Percentiles rank a stretch among this genome's conserved stretches.
phyloP scores from a whole-genome alignment of 495 filamentous ascomycete species.

The Cladorrhinum samala region DNA sequence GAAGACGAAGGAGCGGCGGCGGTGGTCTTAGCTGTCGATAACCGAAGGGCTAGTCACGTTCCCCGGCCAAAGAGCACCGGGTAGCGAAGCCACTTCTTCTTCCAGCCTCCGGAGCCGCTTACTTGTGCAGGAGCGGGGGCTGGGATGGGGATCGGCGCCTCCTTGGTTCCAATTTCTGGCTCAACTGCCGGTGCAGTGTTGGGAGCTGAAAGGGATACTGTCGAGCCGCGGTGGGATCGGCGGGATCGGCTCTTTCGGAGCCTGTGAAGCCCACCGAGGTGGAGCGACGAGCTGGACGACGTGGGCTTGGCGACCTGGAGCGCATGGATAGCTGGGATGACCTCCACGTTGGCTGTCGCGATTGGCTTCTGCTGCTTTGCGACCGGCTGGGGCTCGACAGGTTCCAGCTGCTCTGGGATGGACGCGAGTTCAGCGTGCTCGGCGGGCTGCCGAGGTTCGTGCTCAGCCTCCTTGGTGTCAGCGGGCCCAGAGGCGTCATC shows the following conservation, averaged over 20 bases:
- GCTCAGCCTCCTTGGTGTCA: constrained; percentile 21
- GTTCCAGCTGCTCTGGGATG: constrained; percentile 7
- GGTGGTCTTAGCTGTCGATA: background rate
- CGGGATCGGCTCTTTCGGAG: background rate
- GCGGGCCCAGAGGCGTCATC: constrained; percentile 24
- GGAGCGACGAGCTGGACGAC: background rate
- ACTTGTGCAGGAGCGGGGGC: constrained; percentile 10
- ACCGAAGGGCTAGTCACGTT: constrained; percentile 19
- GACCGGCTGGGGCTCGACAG: constrained; percentile 7
- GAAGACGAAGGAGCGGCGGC: background rate
- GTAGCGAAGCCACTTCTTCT: constrained; percentile 22
- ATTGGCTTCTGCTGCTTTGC: constrained; percentile 13
- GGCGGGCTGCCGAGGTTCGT: constrained; percentile 14
- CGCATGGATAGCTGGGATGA: background rate
- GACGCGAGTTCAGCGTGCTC: constrained; percentile 18
- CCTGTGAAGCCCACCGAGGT: background rate
- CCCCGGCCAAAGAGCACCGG: constrained; percentile 26
- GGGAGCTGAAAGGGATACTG: constrained; percentile 2
- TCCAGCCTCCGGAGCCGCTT: constrained; percentile 22
- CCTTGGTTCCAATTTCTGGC: constrained; percentile 10
- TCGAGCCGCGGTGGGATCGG: background rate
- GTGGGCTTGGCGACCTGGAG: background rate
- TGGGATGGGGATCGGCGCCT: background rate
- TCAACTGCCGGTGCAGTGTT: constrained; percentile 2
- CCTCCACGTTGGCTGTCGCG: constrained; percentile 6